A percentile compares a stretch with the other conserved stretches of the same genome.
Conservation (phyloP, 2,329 filamentous ascomycete genomes). For the Sphaerulina populicola region DNA sequence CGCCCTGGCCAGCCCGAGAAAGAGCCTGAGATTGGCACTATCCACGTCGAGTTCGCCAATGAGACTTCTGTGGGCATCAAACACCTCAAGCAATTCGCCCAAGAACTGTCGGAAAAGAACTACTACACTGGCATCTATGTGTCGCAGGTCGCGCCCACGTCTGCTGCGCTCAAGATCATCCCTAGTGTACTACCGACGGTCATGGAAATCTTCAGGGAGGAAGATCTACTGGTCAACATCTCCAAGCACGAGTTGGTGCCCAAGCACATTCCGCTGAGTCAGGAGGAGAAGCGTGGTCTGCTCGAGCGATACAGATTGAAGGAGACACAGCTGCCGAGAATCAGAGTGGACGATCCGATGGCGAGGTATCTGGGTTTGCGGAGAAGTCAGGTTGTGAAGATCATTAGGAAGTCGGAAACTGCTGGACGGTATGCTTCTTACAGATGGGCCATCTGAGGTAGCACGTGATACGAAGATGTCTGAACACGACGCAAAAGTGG, state of each 20-base stretch:
- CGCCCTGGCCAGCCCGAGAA: constrained; percentile 53
- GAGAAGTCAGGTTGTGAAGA: constrained; percentile 94
- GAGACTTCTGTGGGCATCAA: constrained; percentile 78
- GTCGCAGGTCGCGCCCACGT: constrained; percentile 70
- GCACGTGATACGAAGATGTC: neutral
- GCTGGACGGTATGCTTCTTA: constrained; percentile 96
- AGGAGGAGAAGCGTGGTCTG: constrained; percentile 78
- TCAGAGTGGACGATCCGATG: constrained; percentile 85
- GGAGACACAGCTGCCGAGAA: constrained; percentile 92
- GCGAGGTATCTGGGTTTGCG: constrained; percentile 84
- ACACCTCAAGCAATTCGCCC: constrained; percentile 83
- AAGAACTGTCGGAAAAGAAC: constrained; percentile 68
- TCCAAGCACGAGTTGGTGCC: constrained; percentile 95
- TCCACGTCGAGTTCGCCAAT: constrained; percentile 87
- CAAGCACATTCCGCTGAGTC: constrained; percentile 80
- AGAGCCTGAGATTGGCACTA: constrained; percentile 61
- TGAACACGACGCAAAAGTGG: neutral
- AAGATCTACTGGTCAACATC: constrained; percentile 94
- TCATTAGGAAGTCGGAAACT: constrained; percentile 90
- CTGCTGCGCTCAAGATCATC: constrained; percentile 80
- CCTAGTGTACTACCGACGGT: constrained; percentile 66
- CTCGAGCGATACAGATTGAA: constrained; percentile 87
- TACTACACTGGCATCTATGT: constrained; percentile 89
- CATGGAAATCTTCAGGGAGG: constrained; percentile 92
- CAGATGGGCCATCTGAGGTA: constrained; percentile 50